Percentiles rank a stretch among this genome's conserved stretches.
phyloP scores from a whole-genome alignment of 179 eudicot species.

The Amaranthus tricolor region DNA sequence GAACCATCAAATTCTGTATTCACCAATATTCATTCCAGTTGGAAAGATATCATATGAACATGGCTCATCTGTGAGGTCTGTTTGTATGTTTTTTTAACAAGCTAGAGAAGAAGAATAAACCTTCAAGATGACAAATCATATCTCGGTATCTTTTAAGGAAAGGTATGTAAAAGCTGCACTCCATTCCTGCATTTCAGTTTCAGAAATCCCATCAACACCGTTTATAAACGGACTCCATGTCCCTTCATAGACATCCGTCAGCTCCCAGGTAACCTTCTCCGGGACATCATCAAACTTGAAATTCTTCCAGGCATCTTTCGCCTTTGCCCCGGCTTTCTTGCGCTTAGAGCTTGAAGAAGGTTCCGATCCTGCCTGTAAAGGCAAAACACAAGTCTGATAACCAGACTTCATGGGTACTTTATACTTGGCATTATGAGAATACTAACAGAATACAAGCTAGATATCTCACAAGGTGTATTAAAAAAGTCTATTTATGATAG shows the following conservation, averaged over 20 bases:
- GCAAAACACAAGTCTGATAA: neutral
- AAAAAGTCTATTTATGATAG: no score
- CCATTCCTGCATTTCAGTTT: conserved; percentile 48
- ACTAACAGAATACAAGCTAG: no score
- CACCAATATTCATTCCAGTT: conserved; percentile 16
- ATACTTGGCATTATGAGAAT: no score
- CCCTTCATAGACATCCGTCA: conserved; percentile 33
- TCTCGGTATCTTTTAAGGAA: conserved; percentile 19
- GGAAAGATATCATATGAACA: conserved; percentile 14
- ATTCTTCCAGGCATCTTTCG: conserved; percentile 18
- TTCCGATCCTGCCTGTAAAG: conserved; percentile 32
- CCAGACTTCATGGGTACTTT: neutral
- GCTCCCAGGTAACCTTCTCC: conserved; percentile 39
- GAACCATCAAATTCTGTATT: conserved; percentile 17
- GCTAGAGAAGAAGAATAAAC: neutral
- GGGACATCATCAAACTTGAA: conserved; percentile 50
- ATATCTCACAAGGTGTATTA: no score
- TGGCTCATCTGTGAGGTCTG: conserved; percentile 10
- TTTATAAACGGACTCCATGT: conserved; percentile 37
- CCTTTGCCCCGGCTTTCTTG: conserved; percentile 32
- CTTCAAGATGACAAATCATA: neutral
- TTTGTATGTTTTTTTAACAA: conserved; percentile 9
- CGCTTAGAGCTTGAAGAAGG: conserved; percentile 22
- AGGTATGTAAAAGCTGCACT: conserved; percentile 39
- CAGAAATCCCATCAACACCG: conserved; percentile 34